A percentile compares a stretch with the other conserved stretches of the same genome.
phyloP scores from a whole-genome alignment of 2,329 filamentous ascomycete genomes.

The Acrodontium crateriforme region DNA sequence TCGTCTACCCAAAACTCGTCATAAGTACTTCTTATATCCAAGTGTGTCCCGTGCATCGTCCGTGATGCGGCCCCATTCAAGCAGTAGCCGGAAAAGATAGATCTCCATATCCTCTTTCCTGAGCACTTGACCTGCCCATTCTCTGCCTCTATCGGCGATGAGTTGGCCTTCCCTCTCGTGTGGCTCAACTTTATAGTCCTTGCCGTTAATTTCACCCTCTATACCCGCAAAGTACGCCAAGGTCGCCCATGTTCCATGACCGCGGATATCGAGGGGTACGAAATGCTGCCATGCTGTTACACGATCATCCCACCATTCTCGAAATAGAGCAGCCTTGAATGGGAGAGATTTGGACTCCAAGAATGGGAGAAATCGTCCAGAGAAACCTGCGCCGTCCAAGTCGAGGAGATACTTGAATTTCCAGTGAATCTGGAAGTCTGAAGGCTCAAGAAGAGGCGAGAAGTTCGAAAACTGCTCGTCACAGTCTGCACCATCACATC shows the following conservation, averaged over 20 bases:
- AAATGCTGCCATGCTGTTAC: constrained; percentile 25
- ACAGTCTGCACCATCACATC: constrained; percentile 42
- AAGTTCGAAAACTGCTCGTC: constrained; percentile 40
- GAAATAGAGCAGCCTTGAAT: constrained; percentile 24
- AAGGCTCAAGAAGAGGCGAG: constrained; percentile 1
- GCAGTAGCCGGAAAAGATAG: constrained; percentile 12
- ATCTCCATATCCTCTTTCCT: constrained; percentile 12
- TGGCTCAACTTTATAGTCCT: constrained; percentile 1
- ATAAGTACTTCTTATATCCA: constrained; percentile 1
- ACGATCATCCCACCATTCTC: constrained; percentile 25
- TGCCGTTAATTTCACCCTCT: neutral
- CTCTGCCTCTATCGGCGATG: constrained; percentile 11
- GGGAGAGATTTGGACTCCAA: constrained; percentile 13
- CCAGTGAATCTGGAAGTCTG: constrained; percentile 28
- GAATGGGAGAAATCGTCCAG: constrained; percentile 22
- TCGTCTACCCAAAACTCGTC: too few species aligned
- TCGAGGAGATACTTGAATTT: constrained; percentile 55
- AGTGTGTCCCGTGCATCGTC: constrained; percentile 7
- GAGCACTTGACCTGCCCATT: constrained; percentile 12
- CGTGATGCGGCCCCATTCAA: constrained; percentile 11
- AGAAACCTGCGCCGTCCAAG: constrained; percentile 50
- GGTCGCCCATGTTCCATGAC: constrained; percentile 15
- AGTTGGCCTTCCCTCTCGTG: constrained; percentile 8
- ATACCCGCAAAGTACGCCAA: constrained; percentile 15
- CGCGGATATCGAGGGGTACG: constrained; percentile 19